Evolutionary conservation across 192 early-diverging fungal genomes (phyloP).

Genomic region (Jimgerdemannia flammicorona): DNA sequence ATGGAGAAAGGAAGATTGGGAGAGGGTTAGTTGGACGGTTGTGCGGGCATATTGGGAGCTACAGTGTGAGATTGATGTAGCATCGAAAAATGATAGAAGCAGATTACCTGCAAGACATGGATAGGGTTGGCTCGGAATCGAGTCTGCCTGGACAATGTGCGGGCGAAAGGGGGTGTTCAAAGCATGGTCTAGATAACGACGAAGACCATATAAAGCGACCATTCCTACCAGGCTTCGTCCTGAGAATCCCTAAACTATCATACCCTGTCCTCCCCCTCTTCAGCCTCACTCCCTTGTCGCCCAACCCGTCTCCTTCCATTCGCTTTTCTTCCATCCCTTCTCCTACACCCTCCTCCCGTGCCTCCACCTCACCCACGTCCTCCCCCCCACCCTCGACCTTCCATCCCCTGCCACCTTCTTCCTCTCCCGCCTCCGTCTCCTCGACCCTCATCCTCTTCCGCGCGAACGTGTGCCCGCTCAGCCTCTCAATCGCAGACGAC

Average conservation of each 20-base stretch:
- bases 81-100: background rate
- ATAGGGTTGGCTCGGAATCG: constrained; percentile 68
- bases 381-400: background rate
- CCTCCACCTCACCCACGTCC: background rate
- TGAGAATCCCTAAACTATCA: constrained; percentile 50
- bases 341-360: background rate
- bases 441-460: constrained; percentile 12
- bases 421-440: background rate
- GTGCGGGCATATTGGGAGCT: no score
- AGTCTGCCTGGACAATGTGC: constrained; percentile 36
- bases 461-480: background rate
- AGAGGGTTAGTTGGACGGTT: background rate
- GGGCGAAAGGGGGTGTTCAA: background rate
- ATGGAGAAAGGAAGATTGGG: background rate
- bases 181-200: background rate
- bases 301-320: background rate
- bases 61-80: no score
- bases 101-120: constrained; percentile 68
- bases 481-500: background rate
- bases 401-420: background rate
- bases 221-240: constrained; percentile 68
- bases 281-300: constrained; percentile 10
- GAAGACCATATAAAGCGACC: background rate
- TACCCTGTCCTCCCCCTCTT: constrained; percentile 64
- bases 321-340: constrained; percentile 8